Evolutionary conservation across 495 filamentous ascomycete genomes (phyloP), one percentile per base, ranked within the genome.

Genomic region (Daldinia childiae): DNA sequence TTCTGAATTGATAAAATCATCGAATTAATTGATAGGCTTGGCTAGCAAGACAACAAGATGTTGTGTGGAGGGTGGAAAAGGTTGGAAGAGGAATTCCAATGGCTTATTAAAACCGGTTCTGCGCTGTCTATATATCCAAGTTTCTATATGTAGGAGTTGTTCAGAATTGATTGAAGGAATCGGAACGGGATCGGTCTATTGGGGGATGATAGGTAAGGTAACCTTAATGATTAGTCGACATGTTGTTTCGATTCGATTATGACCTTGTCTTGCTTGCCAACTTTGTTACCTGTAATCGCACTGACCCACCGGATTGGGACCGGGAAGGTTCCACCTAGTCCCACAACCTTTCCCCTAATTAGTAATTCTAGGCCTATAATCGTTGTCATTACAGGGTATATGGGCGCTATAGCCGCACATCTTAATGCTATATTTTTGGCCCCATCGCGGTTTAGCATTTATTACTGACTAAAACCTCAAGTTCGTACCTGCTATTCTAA

Each of bases 1-100:
- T 65, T 65, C 62, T 51, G 70, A 69, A 65, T 73, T 69, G 57
- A 62, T 32, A 45, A 63, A 69, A 69, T 63, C 62, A 62, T 62
- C 51, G 62, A 62, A 61, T 52, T 65, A 60, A 68, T 68, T 65
- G 71, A 73, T 63, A 39, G 61, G 51, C 17, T 57, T 32, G 21
- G 30, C 54, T 57, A 29, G 1, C 27, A 19, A 30, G 27, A 26
- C 11, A 30, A 12, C 50, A 14, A 30, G 14, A 30, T 54, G 15
- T 58, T 58, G 7, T 58, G 12, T 36, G 38, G 21, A 48, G 17
- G 43, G 50, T 14, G 26, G 39, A 24, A 38, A 50, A 19, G 17
- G 14, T 27, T n/a, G 39, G 29, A 34, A 34, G 54, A 59, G n/a
- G 48, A 60, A 41, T 63, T 34, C 51, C 60, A 38, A 39, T 59